These are phyloP conservation scores for Colletotrichum incanum DNA, from an alignment of 2,329 filamentous ascomycete genomes.

Conservation along the genomic window DNA sequence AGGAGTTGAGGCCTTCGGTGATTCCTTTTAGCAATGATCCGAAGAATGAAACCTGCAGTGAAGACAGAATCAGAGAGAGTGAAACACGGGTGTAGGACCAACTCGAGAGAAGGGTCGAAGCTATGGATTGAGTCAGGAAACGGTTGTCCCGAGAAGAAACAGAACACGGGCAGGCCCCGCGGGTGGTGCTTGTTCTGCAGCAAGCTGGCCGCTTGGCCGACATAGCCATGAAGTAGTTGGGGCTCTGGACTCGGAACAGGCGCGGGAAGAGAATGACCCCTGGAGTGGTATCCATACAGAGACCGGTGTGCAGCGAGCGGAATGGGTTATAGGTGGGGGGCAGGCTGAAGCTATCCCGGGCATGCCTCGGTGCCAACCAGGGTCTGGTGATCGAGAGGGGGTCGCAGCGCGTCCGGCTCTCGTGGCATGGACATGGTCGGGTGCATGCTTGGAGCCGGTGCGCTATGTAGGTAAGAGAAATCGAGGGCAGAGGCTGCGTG, in stretches of 20 bases:
- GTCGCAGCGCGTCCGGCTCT: conserved; percentile 9
- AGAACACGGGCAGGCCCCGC: conserved; percentile 4
- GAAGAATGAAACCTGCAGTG: conserved; percentile 3
- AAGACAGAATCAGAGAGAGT: not conserved
- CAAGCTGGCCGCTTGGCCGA: conserved; percentile 30
- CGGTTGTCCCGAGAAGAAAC: conserved; percentile 17
- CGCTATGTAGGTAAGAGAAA: conserved; percentile 17
- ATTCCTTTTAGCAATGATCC: not conserved
- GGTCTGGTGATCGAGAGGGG: conserved; percentile 20
- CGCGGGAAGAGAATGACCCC: conserved; percentile 29
- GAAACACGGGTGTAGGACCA: not conserved
- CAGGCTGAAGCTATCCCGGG: conserved; percentile 39
- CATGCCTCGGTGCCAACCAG: conserved; percentile 33
- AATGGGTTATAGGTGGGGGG: conserved; percentile 32
- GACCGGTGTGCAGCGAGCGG: conserved; percentile 8
- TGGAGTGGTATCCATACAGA: conserved; percentile 28
- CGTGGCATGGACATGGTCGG: conserved; percentile 24
- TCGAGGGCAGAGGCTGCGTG: conserved; percentile 20
- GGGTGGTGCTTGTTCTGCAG: conserved; percentile 5
- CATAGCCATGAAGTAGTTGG: conserved; percentile 22
- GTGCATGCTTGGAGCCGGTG: conserved; percentile 12
- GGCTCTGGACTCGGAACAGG: conserved; percentile 15
- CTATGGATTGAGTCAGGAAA: conserved; percentile 35
- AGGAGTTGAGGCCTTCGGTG: not conserved
- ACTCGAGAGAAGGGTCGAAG: conserved; percentile 16